Percentiles rank a stretch among this genome's conserved stretches.
Evolutionary conservation across 148 eudicot species (phyloP).

Genomic region (Euryodendron excelsum): DNA sequence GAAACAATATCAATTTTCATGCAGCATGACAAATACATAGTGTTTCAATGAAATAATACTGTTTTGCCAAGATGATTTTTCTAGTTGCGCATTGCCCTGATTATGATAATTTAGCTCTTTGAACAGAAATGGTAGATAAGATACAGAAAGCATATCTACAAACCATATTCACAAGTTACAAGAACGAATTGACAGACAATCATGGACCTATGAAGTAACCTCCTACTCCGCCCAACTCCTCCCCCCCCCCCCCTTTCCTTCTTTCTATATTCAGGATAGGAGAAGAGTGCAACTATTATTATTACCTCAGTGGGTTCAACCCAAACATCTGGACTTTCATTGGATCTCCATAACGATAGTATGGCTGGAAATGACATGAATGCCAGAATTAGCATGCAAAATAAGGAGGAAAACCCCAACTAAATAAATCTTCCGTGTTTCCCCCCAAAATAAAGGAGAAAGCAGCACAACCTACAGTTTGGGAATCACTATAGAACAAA

Average conservation of each 20-base stretch:
- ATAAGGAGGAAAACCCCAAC: not conserved
- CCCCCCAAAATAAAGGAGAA: constrained; percentile 5
- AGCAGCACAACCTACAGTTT: constrained; percentile 64
- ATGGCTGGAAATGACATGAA: constrained; percentile 50
- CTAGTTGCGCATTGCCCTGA: not conserved
- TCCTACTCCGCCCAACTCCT: no score
- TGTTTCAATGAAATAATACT: not conserved
- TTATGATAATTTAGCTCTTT: not conserved
- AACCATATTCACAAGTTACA: constrained; percentile 1
- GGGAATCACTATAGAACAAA: constrained; percentile 77
- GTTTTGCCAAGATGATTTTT: not conserved
- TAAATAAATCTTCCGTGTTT: not conserved
- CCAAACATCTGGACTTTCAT: constrained; percentile 91
- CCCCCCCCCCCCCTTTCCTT: no score
- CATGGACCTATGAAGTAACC: not conserved
- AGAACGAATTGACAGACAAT: not conserved
- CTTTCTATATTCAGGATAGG: not conserved
- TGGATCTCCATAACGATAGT: constrained; percentile 72
- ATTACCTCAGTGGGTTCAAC: constrained; percentile 90
- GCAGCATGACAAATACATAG: not conserved
- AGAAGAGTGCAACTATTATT: not conserved
- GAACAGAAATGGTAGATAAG: not conserved
- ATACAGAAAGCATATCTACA: not conserved
- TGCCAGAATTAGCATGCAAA: constrained; percentile 14
- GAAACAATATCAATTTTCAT: not conserved